Evolutionary conservation across 495 filamentous ascomycete species (phyloP), one percentile per base, ranked within the genome.

Genomic region (Tuber calosporum): DNA sequence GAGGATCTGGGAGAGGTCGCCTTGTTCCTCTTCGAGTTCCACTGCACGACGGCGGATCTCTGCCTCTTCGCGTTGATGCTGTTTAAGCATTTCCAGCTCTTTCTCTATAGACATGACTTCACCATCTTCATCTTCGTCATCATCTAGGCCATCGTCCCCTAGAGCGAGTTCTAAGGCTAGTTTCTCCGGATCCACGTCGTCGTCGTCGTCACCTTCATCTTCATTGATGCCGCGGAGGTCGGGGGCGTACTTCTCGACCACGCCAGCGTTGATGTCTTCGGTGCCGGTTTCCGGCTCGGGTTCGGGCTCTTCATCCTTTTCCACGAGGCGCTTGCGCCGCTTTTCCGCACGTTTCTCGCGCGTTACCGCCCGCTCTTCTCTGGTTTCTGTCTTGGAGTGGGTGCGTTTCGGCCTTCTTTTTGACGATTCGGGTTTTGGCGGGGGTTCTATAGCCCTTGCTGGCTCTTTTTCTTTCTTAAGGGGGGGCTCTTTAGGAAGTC

Each of bases 21-120:
- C 58, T 36, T 36, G 38, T 1, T 62, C 53, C 13, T 62, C 53
- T 5, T 62, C 53, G 53, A 62, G 53, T 19, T 62, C 26, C 19
- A 62, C 34, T 34, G 53, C 53, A 4, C 53, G 53, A 30, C 53
- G 53, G 26, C 53, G 53, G 30, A 2, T 34, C 34, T 62, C 53
- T 30, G 53, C 53, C 26, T 62, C 53, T 62, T 62, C 53, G 26
- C 53, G 53, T 62, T 62, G 53, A n/a, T 26, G 53, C 26, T 62
- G 53, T 62, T 62, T 62, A 30, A 62, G 53, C 53, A 62, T 62
- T 62, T 62, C 58, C 70, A 73, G 75, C 19, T 73, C 58, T 13
- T 77, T 78, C 42, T 78, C 48, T 58, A 78, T 71, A 13, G 43
- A 20, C 30, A 77, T 42, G 17, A 70, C 68, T 17, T 78, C 75